phyloP scores from a whole-genome alignment of 208 protist species.

The Naegleria fowleri region DNA sequence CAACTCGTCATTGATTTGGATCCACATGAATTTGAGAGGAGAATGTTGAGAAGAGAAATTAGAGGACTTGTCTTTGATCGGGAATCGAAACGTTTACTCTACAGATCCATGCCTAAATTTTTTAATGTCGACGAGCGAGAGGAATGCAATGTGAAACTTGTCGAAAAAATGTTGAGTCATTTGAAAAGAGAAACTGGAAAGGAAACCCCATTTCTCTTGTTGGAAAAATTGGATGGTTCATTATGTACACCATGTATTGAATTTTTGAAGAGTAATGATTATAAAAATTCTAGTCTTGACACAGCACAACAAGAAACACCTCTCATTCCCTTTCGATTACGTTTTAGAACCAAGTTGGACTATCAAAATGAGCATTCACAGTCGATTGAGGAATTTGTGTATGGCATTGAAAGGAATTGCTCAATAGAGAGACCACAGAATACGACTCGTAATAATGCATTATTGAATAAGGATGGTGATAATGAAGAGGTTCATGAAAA shows the following conservation, averaged over 20 bases:
- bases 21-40: not conserved
- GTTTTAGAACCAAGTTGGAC: constrained; percentile 7
- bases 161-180: not conserved
- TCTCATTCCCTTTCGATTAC: not conserved
- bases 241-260: not conserved
- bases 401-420: not conserved
- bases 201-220: not conserved
- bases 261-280: not conserved
- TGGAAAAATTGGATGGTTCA: constrained; percentile 6
- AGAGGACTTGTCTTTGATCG: not conserved
- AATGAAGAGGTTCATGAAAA: not conserved
- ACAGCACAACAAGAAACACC: not conserved
- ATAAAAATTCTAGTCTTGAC: not conserved
- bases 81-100: not conserved
- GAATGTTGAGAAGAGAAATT: not conserved
- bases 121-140: not conserved
- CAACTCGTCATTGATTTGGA: not conserved
- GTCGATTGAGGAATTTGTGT: constrained; percentile 3
- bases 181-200: not conserved
- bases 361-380: constrained; percentile 14
- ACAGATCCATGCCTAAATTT: not conserved
- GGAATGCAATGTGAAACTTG: not conserved
- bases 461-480: too few relatives aligned
- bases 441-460: too few relatives aligned
- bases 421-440: not conserved